Conservation (phyloP, 345 rosid species). For the Isatis tinctoria region DNA sequence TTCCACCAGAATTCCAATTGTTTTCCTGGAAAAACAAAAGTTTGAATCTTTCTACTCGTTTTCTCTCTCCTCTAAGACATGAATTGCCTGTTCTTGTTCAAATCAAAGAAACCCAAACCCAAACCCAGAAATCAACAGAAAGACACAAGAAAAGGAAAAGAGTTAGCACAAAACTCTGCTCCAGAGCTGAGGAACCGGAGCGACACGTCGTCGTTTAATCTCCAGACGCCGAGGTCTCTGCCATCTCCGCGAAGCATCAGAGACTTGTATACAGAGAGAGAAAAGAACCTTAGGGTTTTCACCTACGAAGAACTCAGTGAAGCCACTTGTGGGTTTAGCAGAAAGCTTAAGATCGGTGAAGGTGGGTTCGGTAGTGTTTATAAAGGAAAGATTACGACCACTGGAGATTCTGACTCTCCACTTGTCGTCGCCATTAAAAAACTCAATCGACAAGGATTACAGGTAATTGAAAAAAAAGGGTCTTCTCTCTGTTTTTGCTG, state of each 20-base stretch:
- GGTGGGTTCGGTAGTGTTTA: constrained; percentile 88
- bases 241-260: constrained; percentile 61
- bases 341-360: constrained; percentile 72
- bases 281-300: constrained; percentile 62
- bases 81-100: constrained; percentile 34
- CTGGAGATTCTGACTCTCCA: constrained; percentile 42
- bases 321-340: constrained; percentile 63
- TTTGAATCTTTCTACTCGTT: neutral
- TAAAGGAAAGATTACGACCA: constrained; percentile 52
- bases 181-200: constrained; percentile 17
- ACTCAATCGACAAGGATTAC: constrained; percentile 67
- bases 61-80: constrained; percentile 7
- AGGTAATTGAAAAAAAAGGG: constrained; percentile 36
- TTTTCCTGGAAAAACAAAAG: neutral
- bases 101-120: constrained; percentile 34
- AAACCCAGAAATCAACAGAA: constrained; percentile 12
- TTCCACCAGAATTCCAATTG: constrained; percentile 10
- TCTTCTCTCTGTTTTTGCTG: neutral
- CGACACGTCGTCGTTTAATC: constrained; percentile 23
- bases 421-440: constrained; percentile 69
- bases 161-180: constrained; percentile 19
- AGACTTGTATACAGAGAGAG: constrained; percentile 61
- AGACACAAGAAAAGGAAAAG: constrained; percentile 21
- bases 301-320: constrained; percentile 62
- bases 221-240: constrained; percentile 32